Evolutionary conservation across 306 rosid species (phyloP).

Genomic region (Prunus dulcis): DNA sequence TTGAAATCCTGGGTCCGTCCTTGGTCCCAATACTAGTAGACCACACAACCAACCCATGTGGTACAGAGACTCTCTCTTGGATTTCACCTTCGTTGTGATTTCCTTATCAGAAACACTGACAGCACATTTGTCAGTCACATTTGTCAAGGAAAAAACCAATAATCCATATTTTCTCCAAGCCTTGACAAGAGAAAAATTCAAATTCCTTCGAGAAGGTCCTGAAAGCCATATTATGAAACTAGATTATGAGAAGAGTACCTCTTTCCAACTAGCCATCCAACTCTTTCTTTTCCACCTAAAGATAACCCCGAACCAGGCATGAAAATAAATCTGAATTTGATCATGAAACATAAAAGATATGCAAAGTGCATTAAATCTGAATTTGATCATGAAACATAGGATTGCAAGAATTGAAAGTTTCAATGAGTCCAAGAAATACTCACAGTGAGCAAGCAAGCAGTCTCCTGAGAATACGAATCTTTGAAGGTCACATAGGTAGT

Average conservation of each 20-base stretch:
- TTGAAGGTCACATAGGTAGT: constrained; percentile 85
- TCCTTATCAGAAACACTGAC: constrained; percentile 46
- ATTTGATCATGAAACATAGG: neutral
- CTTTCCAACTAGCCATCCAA: too few relatives aligned
- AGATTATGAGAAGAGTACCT: too few relatives aligned
- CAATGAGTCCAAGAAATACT: constrained; percentile 25
- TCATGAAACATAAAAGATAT: neutral
- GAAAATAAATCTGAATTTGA: neutral
- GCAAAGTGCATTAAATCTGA: too few relatives aligned
- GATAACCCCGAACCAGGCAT: too few relatives aligned
- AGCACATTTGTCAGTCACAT: too few relatives aligned
- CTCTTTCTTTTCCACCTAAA: too few relatives aligned
- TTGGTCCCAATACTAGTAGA: constrained; percentile 74
- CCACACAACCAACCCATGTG: constrained; percentile 91
- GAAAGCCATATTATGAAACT: too few relatives aligned
- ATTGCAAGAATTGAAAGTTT: neutral
- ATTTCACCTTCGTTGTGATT: constrained; percentile 60
- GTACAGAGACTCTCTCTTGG: constrained; percentile 67
- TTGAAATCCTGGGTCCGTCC: too few relatives aligned
- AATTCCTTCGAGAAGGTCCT: too few relatives aligned
- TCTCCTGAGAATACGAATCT: constrained; percentile 80
- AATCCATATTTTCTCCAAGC: too few relatives aligned
- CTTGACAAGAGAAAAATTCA: too few relatives aligned
- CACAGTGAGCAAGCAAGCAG: constrained; percentile 94
- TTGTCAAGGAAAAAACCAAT: too few relatives aligned